phyloP scores from a whole-genome alignment of 768 basidiomycete genomes.

The Leccinum sublutescens region DNA sequence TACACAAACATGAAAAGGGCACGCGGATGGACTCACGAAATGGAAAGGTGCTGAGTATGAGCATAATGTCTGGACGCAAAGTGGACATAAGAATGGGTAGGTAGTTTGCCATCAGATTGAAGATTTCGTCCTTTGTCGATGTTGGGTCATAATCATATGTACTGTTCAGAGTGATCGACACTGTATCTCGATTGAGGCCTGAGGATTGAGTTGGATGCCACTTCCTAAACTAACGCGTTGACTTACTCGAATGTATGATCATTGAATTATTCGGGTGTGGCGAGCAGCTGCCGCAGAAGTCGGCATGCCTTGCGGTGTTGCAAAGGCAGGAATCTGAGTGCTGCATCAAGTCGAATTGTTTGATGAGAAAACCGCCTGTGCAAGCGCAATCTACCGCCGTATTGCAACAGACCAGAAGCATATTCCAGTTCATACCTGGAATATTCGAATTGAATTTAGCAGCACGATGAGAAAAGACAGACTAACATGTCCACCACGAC shows the following conservation, averaged over 20 bases:
- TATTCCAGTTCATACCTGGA: constrained; percentile 9
- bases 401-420: constrained; percentile 11
- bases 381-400: constrained; percentile 19
- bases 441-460: background rate
- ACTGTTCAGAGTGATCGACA: constrained; percentile 1
- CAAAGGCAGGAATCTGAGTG: constrained; percentile 23
- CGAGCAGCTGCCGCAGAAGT: constrained; percentile 31
- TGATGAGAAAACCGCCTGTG: constrained; percentile 20
- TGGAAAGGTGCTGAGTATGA: background rate
- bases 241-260: constrained; percentile 32
- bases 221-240: background rate
- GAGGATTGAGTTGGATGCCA: background rate
- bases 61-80: background rate
- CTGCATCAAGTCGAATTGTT: constrained; percentile 5
- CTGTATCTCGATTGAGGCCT: constrained; percentile 4
- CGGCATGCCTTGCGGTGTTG: constrained; percentile 28
- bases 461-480: background rate
- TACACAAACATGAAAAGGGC: background rate
- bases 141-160: constrained; percentile 6
- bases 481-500: constrained; percentile 9
- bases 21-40: background rate
- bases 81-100: background rate
- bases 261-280: constrained; percentile 30
- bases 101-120: background rate
- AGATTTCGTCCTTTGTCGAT: constrained; percentile 1